A percentile compares a stretch with the other conserved stretches of the same genome.
Evolutionary conservation across 257 asterid species (phyloP).

Genomic region (Schizonepeta tenuifolia): DNA sequence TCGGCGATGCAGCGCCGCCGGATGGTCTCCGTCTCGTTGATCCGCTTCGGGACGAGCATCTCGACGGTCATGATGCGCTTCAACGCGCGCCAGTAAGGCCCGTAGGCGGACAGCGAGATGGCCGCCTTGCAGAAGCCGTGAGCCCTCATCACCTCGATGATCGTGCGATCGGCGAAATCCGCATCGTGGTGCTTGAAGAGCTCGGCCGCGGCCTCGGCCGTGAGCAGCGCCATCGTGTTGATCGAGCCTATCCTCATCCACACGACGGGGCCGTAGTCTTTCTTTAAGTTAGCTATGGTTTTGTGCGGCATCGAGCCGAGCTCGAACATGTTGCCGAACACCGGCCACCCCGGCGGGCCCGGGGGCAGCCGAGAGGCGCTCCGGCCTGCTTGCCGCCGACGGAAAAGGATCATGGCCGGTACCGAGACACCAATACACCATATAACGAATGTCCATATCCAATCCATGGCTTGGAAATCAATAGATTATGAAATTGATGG

Average conservation of each 20-base stretch:
- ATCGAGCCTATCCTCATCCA: conserved; percentile 57
- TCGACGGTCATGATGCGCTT: conserved; percentile 60
- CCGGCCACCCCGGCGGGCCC: conserved; percentile 65
- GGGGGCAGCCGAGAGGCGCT: conserved; percentile 44
- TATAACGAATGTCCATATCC: conserved; percentile 30
- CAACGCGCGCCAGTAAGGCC: conserved; percentile 59
- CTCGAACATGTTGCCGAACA: conserved; percentile 62
- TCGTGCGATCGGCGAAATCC: conserved; percentile 49
- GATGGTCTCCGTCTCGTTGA: conserved; percentile 49
- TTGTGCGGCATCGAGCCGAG: conserved; percentile 59
- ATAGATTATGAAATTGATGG: background rate
- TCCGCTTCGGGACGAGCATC: conserved; percentile 46
- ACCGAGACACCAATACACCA: conserved; percentile 18
- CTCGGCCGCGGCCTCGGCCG: conserved; percentile 49
- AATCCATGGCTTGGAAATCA: conserved; percentile 32
- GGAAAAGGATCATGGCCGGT: conserved; percentile 31
- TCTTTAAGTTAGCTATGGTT: conserved; percentile 39
- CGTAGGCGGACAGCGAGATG: conserved; percentile 59
- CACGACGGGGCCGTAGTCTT: conserved; percentile 52
- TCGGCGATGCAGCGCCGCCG: conserved; percentile 46
- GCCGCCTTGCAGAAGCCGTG: conserved; percentile 49
- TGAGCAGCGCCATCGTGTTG: conserved; percentile 50
- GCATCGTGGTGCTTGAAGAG: conserved; percentile 63
- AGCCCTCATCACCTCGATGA: conserved; percentile 50
- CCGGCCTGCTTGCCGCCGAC: background rate